Base-by-base conservation (phyloP, 176 grass and related monocot species). In the Carex pumila region DNA sequence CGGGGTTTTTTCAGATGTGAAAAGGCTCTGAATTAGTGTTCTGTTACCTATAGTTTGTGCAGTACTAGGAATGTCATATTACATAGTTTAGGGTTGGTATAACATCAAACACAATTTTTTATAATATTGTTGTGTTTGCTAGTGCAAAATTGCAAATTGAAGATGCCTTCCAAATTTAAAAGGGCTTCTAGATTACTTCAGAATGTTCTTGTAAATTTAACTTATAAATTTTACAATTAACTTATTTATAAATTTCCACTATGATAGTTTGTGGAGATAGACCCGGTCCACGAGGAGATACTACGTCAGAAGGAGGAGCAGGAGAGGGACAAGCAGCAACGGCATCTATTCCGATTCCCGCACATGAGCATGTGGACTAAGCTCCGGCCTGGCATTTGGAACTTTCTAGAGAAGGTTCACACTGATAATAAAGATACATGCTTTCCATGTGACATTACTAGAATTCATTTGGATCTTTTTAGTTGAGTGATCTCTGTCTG, bases 291-390 rank as follows among this genome's bases (percentile, higher is more conserved):
- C 65, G 96, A 92, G 85, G 96, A 99, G 15, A 90, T 94, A 76
- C 87, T 99, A 82, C 79, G 96, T 31, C 93, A 93, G 87, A 95
- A 95, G 90, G 96, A 95, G 84, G 96, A 99, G 79, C 91, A 92
- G 71, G 93, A 99, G 80, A 80, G 86, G 54, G 90, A 86, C 76
- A 88, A 87, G 81, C 85, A 83, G 55, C 91, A 99, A 56, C 86
- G 88, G 5, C 93, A 99, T 94, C 87, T 99, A 30, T 99, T 89
- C 79, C 65, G 90, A 18, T 92, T 99, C 45, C 91, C 90, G 37
- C 96, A 99, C 83, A 95, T 99, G 96, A 62, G 84, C 79, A 99
- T 99, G 96, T 99, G 96, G 96, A 99, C 96, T 15, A 99, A 99
- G 62, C 87, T 99, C 71, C 92, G 96, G 60, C 93, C 96, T 41